Base-by-base conservation (phyloP, 768 basidiomycete genomes). In the Lactifluus echinatus region DNA sequence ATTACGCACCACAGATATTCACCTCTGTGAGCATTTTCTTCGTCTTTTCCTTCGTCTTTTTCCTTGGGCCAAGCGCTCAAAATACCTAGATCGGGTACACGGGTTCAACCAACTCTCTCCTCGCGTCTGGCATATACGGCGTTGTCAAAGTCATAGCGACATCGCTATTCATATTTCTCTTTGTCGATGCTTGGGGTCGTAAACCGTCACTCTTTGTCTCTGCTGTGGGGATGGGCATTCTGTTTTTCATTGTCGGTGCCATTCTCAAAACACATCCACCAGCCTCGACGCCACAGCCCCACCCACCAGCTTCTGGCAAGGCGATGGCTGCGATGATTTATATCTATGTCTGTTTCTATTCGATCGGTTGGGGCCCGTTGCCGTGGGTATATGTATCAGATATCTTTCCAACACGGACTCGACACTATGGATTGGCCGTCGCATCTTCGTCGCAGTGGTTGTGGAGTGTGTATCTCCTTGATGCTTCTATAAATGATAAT, bases 251-350 rank as follows among this genome's bases (percentile, higher is more conserved):
- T 70, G 80, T 92, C 63, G 91, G 89, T 19, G 85, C 89, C 15
- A 79, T 92, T 59, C 79, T 91, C 68, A 89, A 89, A 74, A 84
- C 83, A 2, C 81, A 88, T 68, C 86, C 87, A 5, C 79, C 81
- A 0, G 74, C 75, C 3, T 63, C 69, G 2, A 63, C 55, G 8
- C 57, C 73, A 0, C 64, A 73, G 6, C 67, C 66, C 14, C 56
- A 56, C 43, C 71, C 68, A 8, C 68, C 83, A 0, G 75, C 81
- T 0, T 76, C 82, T 17, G 75, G 74, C 1, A 82, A 85, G 67
- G 91, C 78, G 0, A 93, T 92, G 90, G 89, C 90, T 3, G 87
- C 82, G 2, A 81, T 90, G 81, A 70, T 93, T 28, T 93, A 93
- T 67, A 80, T 93, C 53, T 93, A 88, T 64, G 88, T 91, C 42